Evolutionary conservation across 768 basidiomycete species (phyloP).

Genomic region (Boletus rufocinnamomeus): DNA sequence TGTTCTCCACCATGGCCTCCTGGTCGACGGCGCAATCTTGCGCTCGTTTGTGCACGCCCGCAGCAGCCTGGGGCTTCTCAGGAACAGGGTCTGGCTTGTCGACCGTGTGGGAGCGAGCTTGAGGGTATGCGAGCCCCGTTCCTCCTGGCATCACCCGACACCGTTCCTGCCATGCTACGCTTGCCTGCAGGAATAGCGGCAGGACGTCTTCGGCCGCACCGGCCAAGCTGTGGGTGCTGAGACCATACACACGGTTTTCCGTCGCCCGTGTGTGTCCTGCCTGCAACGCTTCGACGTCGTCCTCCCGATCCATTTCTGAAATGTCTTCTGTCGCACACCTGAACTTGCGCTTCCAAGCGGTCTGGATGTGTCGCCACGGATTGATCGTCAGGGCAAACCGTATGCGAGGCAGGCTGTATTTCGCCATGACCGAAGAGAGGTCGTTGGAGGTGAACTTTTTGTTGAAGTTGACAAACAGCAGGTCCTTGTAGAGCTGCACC

Average conservation of each 20-base stretch:
- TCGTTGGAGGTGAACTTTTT: background rate
- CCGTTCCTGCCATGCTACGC: background rate
- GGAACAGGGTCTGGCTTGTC: background rate
- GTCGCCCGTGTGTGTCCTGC: background rate
- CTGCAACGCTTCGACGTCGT: background rate
- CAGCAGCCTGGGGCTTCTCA: no score
- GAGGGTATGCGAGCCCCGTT: background rate
- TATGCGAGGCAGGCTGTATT: background rate
- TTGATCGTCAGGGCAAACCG: background rate
- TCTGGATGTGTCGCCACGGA: slow-evolving; percentile 3
- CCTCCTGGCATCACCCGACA: background rate
- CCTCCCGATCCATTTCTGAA: background rate
- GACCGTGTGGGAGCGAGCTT: background rate
- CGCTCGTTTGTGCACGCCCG: background rate
- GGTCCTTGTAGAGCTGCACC: background rate
- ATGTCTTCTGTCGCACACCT: background rate
- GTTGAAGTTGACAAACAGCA: slow-evolving; percentile 4
- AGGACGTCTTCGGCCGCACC: background rate
- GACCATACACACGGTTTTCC: background rate
- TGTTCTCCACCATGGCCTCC: background rate
- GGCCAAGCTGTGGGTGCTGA: background rate
- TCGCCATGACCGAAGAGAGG: background rate
- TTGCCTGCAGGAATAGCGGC: slow-evolving; percentile 1
- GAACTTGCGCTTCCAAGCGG: slow-evolving; percentile 4
- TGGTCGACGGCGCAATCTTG: background rate